A percentile compares a stretch with the other conserved stretches of the same genome.
These are phyloP conservation scores for Phytophthora pini DNA, from an alignment of 352 stramenopile species.

Conservation along the genomic window DNA sequence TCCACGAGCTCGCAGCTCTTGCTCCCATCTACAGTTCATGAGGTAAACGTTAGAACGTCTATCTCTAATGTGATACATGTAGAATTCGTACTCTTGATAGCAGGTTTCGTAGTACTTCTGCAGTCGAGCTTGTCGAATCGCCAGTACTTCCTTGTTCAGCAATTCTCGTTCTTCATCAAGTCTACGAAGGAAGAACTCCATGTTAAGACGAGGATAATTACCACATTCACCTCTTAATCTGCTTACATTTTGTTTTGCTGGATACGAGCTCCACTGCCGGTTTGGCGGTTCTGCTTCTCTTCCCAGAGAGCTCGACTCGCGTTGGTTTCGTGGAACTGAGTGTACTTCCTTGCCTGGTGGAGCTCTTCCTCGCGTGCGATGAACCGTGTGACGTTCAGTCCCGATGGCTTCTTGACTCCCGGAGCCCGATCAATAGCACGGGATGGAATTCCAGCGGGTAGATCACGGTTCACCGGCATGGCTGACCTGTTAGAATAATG, in stretches of 20 bases:
- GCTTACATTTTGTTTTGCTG: constrained; percentile 69
- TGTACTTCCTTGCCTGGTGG: constrained; percentile 65
- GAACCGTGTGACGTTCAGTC: constrained; percentile 73
- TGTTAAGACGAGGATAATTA: constrained; percentile 1
- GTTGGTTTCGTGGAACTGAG: constrained; percentile 52
- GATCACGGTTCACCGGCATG: constrained; percentile 60
- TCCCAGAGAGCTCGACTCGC: constrained; percentile 68
- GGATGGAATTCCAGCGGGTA: constrained; percentile 58
- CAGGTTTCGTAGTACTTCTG: constrained; percentile 80
- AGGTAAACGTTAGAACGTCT: background rate
- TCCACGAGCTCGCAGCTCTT: constrained; percentile 69
- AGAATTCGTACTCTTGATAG: constrained; percentile 64
- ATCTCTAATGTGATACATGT: background rate
- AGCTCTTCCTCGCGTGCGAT: constrained; percentile 81
- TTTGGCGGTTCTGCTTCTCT: constrained; percentile 72
- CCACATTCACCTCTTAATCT: background rate
- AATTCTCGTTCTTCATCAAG: constrained; percentile 78
- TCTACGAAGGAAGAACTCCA: constrained; percentile 22
- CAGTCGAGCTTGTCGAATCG: constrained; percentile 68
- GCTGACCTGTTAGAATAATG: background rate
- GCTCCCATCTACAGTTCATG: constrained; percentile 57
- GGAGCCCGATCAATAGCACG: constrained; percentile 25
- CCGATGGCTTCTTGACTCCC: constrained; percentile 45
- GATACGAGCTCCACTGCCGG: constrained; percentile 52
- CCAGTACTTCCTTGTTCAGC: constrained; percentile 75